These are phyloP conservation scores for Ophiostoma triangulosporum DNA, from an alignment of 2,329 filamentous ascomycete species.

Conservation along the genomic window DNA sequence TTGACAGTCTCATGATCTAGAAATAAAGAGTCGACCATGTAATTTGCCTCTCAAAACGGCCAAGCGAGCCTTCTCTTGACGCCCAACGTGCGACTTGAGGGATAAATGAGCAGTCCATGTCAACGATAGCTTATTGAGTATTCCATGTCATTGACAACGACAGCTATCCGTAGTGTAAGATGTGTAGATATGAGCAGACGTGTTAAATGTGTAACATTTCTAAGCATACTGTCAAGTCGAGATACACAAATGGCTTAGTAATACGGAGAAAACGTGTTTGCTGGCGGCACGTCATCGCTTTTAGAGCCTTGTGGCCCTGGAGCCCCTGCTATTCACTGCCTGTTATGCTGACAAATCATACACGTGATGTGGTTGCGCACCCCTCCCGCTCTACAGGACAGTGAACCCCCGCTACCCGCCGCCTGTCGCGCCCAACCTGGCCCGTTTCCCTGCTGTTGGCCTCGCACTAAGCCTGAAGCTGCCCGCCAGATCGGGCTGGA, in stretches of 20 bases:
- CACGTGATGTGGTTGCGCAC: slow-evolving; percentile 10
- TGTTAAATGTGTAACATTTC: too few relatives aligned
- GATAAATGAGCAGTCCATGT: background rate
- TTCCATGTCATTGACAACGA: too few relatives aligned
- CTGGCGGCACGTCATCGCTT: too few relatives aligned
- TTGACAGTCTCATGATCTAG: too few relatives aligned
- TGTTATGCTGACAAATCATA: background rate
- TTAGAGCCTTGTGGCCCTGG: too few relatives aligned
- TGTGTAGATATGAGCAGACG: too few relatives aligned
- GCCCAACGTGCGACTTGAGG: background rate
- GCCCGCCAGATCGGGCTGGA: slow-evolving; percentile 5
- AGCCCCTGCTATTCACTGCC: background rate
- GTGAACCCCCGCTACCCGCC: background rate
- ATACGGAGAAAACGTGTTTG: too few relatives aligned
- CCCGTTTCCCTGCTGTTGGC: slow-evolving; percentile 4
- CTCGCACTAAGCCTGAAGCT: background rate
- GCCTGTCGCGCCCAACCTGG: slow-evolving; percentile 13
- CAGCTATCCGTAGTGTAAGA: too few relatives aligned
- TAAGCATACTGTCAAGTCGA: too few relatives aligned
- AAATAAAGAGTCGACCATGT: background rate
- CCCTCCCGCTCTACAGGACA: background rate
- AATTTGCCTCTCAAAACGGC: background rate
- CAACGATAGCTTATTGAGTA: background rate
- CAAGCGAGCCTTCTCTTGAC: background rate
- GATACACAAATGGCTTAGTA: too few relatives aligned